Conservation (phyloP, 805 yeast genomes). For the Isabelozyma pseudorhagii region DNA sequence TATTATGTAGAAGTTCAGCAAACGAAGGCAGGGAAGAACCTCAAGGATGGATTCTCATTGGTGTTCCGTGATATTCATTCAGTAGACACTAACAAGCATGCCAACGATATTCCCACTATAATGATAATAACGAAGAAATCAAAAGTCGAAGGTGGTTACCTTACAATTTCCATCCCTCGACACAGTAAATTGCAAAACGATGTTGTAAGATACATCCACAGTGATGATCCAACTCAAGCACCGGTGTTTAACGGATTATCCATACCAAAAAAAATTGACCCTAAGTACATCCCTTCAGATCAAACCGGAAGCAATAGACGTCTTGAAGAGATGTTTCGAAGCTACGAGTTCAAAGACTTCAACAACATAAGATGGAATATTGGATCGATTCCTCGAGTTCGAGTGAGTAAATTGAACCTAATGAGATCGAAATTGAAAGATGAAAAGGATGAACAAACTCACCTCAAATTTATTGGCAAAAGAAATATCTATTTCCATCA, state of each 20-base stretch:
- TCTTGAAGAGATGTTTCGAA: constrained; percentile 9
- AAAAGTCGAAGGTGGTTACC: constrained; percentile 24
- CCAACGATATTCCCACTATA: constrained; percentile 14
- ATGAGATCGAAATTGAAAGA: constrained; percentile 14
- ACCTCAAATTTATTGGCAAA: constrained; percentile 29
- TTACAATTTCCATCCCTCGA: constrained; percentile 21
- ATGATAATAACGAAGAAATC: constrained; percentile 26
- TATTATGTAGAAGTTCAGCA: constrained; percentile 46
- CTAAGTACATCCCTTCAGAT: constrained; percentile 18
- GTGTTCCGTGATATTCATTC: constrained; percentile 21
- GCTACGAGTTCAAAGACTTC: constrained; percentile 27
- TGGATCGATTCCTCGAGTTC: constrained; percentile 46
- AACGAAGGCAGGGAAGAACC: constrained; percentile 7
- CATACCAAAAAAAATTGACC: constrained; percentile 20
- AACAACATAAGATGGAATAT: constrained; percentile 29
- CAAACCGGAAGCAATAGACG: constrained; percentile 4
- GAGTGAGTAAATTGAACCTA: constrained; percentile 22
- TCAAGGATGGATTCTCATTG: constrained; percentile 20
- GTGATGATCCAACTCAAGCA: constrained; percentile 3
- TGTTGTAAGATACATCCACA: constrained; percentile 2
- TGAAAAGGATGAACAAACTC: constrained; percentile 6
- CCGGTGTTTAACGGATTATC: constrained; percentile 22
- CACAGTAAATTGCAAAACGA: constrained; percentile 5
- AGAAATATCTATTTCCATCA: constrained; percentile 36
- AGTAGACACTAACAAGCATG: constrained; percentile 5